Evolutionary conservation across 1,284 basidiomycete species (phyloP).

Genomic region (Polyporus tsugae): DNA sequence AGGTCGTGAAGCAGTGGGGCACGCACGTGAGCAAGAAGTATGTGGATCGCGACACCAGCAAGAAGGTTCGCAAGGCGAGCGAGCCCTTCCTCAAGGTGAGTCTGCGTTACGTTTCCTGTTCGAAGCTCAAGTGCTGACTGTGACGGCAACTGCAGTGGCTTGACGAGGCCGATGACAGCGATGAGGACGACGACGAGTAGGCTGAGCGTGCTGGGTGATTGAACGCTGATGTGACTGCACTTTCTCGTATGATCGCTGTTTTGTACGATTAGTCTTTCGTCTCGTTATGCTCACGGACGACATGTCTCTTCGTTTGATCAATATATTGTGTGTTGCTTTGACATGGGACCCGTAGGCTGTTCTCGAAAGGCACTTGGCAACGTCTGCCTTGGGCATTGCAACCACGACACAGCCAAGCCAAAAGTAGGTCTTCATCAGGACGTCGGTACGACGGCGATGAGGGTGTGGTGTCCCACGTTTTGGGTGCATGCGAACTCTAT

Average conservation of each 20-base stretch:
- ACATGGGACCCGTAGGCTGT: background rate
- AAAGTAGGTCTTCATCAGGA: background rate
- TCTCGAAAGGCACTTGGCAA: background rate
- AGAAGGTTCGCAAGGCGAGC: slow-evolving; percentile 95
- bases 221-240: background rate
- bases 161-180: slow-evolving; percentile 56
- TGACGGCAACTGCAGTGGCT: slow-evolving; percentile 52
- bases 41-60: slow-evolving; percentile 94
- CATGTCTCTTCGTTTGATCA: background rate
- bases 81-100: slow-evolving; percentile 89
- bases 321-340: background rate
- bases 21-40: slow-evolving; percentile 99
- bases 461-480: background rate
- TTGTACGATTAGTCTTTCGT: background rate
- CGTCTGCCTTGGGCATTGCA: no score
- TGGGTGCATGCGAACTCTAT: no score
- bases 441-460: background rate
- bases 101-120: slow-evolving; percentile 8
- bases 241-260: background rate
- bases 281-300: background rate
- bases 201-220: background rate
- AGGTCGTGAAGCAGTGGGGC: slow-evolving; percentile 91
- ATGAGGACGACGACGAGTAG: slow-evolving; percentile 40
- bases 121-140: background rate
- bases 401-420: no score